Base-by-base conservation (phyloP, 768 basidiomycete genomes). In the Glaciozyma antarctica region DNA sequence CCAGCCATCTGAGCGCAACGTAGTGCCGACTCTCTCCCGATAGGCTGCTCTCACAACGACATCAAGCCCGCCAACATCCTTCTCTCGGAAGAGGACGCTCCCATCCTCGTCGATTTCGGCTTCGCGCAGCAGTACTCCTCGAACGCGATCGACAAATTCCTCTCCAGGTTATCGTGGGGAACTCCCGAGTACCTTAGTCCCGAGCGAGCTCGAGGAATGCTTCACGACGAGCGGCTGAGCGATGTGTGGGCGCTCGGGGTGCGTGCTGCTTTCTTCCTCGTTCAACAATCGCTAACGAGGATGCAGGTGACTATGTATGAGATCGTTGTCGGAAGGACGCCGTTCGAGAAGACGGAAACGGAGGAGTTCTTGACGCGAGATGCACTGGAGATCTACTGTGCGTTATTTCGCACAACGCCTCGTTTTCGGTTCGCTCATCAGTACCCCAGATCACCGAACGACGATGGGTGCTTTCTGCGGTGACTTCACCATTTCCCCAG, bases 151-250 rank as follows among this genome's bases (percentile, higher is more conserved):
- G 61, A 65, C 13, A 43, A 55, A 8, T 71, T 68, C 60, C 56
- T 68, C 2, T 58, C 61, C 1, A 41, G 44, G 0, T 57, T 77
- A 43, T 58, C 53, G 28, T 79, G 77, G 78, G 94, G 92, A 8
- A 98, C 93, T 5, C 91, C 92, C n/a, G 67, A 92, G 86, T 98
- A 97, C 77, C 84, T 97, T 10, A 87, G 88, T 10, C 93, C 94
- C 0, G 88, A 93, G 76, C 85, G 95, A 6, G 91, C 94, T 2
- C 83, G 86, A 44, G 91, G 92, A 12, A 80, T 86, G 53, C 84
- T 84, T 10, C 94, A 99, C 72, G 94, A 99, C 75, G 97, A 94
- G 55, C 86, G 94, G 53, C 88, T 91, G 77, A 87, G 88, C 0
- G 94, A 80, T 61, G 74, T 79, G 26, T 80, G 78, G 77, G 75